Evolutionary conservation across 148 eudicot species (phyloP), one percentile per base, ranked within the genome.

Genomic region (Vaccinium corymbosum): DNA sequence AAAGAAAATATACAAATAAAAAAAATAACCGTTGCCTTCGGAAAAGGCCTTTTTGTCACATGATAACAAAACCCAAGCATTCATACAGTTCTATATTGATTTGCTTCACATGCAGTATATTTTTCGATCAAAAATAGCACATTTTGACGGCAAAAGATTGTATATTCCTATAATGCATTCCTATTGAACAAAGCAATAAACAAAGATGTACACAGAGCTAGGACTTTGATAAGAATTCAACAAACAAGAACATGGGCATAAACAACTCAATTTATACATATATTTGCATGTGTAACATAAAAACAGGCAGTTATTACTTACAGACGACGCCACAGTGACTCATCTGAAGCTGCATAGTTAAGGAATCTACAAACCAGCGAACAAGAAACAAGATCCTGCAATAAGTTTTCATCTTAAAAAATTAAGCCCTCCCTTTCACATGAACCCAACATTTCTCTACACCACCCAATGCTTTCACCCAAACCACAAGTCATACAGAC

Each of bases 301-400:
- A 27, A 53, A 29, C 7, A 77, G 59, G 57, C 7, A 78, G n/a
- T 55, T 22, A 32, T 25, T 57, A 94, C 98, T 97, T 87, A 97
- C 99, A 97, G 84, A 86, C 93, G 97, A 86, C 95, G 97, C 99
- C 99, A 97, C 85, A 97, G 86, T 85, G 94, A 88, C 86, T 97
- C 99, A 75, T 93, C 99, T 27, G 97, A 87, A 84, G 99, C 92
- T 50, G 87, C 92, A 89, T 77, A 75, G 57, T 88, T 93, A 81
- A 97, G 89, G 83, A 94, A 95, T 83, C 90, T 92, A 89, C 99
- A 97, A 14, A 94, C 99, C 89, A 83, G 86, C 19, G 96, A 90
- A 83, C 99, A 97, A 17, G 98, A 89, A 83, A 93, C 86, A 57
- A 94, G 95, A 89, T 97, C 99, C 98, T 95, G 90, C 92, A 89